Percentiles rank a stretch among this genome's conserved stretches.
Conservation (phyloP, 1,139 yeast genomes). For the Zygoascus sp. region DNA sequence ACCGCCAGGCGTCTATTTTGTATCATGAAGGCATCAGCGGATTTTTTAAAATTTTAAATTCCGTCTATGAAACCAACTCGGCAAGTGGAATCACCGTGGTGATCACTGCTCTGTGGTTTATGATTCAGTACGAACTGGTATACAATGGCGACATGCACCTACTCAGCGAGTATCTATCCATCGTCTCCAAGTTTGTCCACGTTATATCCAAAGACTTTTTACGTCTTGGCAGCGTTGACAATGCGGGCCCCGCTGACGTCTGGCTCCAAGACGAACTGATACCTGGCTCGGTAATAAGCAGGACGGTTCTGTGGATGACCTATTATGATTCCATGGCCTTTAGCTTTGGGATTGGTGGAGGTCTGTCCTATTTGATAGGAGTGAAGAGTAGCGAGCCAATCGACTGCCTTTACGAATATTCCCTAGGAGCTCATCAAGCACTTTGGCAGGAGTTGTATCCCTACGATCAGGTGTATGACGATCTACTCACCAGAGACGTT, state of each 20-base stretch:
- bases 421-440: neutral
- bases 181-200: neutral
- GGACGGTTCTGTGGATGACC: constrained; percentile 2
- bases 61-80: neutral
- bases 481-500: neutral
- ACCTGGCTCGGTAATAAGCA: neutral
- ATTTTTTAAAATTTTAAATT: neutral
- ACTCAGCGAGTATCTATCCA: neutral
- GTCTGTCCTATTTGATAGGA: neutral
- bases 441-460: constrained; percentile 8
- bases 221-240: too few species aligned
- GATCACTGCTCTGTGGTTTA: neutral
- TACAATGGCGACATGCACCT: neutral
- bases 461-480: constrained; percentile 1
- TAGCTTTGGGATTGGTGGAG: constrained; percentile 7
- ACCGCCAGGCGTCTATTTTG: neutral
- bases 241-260: neutral
- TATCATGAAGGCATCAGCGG: neutral
- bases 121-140: neutral
- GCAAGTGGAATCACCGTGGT: neutral
- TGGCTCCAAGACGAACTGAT: neutral
- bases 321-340: constrained; percentile 3
- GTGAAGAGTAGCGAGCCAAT: neutral
- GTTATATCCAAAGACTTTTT: neutral
- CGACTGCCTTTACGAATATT: neutral